Evolutionary conservation across 371 early-diverging fungal genomes (phyloP).

Genomic region (Synchytrium microbalum): DNA sequence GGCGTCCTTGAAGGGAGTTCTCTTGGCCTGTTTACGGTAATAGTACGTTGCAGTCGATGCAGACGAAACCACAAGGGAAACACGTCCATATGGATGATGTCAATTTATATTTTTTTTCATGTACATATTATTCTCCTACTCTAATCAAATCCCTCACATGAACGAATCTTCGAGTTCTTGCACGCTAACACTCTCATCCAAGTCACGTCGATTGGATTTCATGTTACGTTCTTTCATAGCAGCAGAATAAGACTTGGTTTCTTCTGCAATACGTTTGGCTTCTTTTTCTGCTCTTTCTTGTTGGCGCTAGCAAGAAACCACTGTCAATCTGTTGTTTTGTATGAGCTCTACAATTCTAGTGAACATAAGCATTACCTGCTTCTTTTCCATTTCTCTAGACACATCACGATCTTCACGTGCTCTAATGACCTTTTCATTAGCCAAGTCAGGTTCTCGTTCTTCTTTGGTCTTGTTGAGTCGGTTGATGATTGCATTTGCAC

Average conservation of each 20-base stretch:
- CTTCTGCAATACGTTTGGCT: constrained; percentile 17
- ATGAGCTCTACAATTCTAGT: constrained; percentile 29
- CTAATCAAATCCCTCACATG: not conserved
- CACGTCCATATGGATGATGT: no score
- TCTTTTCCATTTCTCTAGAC: constrained; percentile 43
- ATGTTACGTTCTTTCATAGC: constrained; percentile 27
- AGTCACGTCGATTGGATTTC: constrained; percentile 19
- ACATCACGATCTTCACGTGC: constrained; percentile 49
- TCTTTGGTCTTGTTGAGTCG: constrained; percentile 87
- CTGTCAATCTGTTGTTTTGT: constrained; percentile 3
- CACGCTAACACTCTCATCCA: constrained; percentile 5
- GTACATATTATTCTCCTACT: no score
- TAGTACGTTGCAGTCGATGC: no score
- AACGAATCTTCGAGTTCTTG: not conserved
- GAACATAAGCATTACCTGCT: constrained; percentile 26
- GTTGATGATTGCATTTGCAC: constrained; percentile 80
- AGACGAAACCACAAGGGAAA: no score
- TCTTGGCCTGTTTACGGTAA: no score
- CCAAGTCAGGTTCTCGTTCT: constrained; percentile 67
- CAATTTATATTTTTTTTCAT: no score
- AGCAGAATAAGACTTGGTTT: constrained; percentile 17
- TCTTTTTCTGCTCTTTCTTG: constrained; percentile 22
- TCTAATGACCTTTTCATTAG: constrained; percentile 58
- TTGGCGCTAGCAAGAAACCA: not conserved
- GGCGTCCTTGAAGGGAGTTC: no score